Evolutionary conservation across 352 stramenopile species (phyloP).

Genomic region (Globisporangium apiculatum): DNA sequence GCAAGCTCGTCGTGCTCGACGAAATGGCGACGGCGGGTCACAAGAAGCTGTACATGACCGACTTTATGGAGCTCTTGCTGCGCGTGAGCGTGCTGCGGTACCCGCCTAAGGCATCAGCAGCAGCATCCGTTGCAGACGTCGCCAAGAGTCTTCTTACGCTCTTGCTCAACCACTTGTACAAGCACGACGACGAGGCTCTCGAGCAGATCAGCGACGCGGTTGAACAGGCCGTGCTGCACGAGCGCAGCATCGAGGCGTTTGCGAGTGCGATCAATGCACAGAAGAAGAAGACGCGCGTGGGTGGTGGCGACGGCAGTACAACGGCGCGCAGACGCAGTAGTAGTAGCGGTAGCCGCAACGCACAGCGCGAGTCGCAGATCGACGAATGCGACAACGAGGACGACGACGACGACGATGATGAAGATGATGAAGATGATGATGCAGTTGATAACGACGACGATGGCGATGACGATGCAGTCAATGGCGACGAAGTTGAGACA

Average conservation of each 20-base stretch:
- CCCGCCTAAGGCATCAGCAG: conserved; percentile 18
- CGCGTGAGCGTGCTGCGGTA: conserved; percentile 56
- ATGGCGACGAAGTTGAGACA: neutral
- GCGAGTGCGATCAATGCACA: conserved; percentile 39
- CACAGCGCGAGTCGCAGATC: neutral
- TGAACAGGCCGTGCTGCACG: conserved; percentile 49
- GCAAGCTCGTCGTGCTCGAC: conserved; percentile 66
- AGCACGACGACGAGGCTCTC: conserved; percentile 43
- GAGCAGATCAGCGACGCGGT: conserved; percentile 49
- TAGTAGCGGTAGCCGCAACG: neutral
- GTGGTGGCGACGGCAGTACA: neutral
- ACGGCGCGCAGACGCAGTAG: neutral
- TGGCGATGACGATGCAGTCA: neutral
- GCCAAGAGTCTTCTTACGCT: conserved; percentile 51
- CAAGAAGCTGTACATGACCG: conserved; percentile 68
- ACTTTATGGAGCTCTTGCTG: conserved; percentile 75
- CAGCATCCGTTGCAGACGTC: conserved; percentile 29
- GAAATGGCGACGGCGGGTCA: conserved; percentile 64
- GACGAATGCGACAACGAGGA: neutral
- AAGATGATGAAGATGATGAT: neutral
- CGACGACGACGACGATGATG: neutral
- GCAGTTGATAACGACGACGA: neutral
- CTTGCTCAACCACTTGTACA: conserved; percentile 59
- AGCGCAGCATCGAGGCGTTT: conserved; percentile 47
- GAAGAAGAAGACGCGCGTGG: conserved; percentile 2